Base-by-base conservation (phyloP, 2,329 filamentous ascomycete species). In the Exserohilum rostratum region DNA sequence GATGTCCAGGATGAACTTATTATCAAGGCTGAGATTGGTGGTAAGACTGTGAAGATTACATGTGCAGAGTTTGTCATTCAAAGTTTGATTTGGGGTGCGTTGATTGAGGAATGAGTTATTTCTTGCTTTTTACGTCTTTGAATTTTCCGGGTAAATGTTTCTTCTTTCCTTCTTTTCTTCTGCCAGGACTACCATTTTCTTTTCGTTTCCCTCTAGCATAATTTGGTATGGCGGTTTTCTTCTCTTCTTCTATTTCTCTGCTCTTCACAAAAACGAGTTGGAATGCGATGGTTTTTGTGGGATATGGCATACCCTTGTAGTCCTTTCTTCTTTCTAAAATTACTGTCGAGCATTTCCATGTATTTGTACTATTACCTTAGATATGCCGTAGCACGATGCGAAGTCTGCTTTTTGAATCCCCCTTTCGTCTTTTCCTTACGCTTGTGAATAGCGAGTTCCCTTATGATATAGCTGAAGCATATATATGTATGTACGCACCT, bases 61-160 rank as follows among this genome's bases (percentile, higher is more conserved):
- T 89, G 87, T 51, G 89, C 96, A 72, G 93, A 98, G 76, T 86
- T 93, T 70, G 86, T 98, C 18, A 87, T 96, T 50, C 93, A 99
- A 80, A 97, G 92, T 73, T 79, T 98, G 55, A 97, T 99, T 60
- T 74, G 96, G 46, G 93, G 93, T 0, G 85, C 87, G 57, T 77
- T 97, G 63, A 84, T 92, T 47, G 88, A 90, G 58, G 83, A 85
- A 45, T 70, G n/a, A 50, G 29, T 38, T 35, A 25, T 6, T 31
- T 33, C n/a, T 18, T 35, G 3, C 17, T 35, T 35, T 3, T 13
- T 25, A 29, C 15, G n/a, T n/a, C 11, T 15, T 43, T 43, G 25
- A 15, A 18, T 43, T 18, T 18, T 17, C 11, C 6, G 22, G 15
- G 39, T 17, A 17, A 29, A 30, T 3, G 15, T 44, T 15, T 13